phyloP scores from a whole-genome alignment of 139 green algal genomes.

The Coelastrella sp. region DNA sequence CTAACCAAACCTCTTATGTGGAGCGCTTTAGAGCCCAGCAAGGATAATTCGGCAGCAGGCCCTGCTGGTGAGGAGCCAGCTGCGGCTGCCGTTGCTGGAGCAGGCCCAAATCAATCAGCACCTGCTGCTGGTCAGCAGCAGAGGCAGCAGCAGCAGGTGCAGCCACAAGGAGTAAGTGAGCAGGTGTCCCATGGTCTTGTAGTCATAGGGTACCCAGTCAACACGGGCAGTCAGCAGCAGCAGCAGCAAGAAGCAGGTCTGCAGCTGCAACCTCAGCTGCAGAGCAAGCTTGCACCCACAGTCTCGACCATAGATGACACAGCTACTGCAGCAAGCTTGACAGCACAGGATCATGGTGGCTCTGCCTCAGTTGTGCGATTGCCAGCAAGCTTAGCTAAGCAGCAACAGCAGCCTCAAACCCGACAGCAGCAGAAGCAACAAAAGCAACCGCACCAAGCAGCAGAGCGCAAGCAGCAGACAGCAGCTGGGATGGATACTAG shows the following conservation, averaged over 20 bases:
- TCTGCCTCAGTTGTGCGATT: too few species aligned
- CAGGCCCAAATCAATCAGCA: background rate
- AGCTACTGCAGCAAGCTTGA: background rate
- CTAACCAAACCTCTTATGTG: conserved; percentile 58
- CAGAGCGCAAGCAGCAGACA: background rate
- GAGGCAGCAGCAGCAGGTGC: background rate
- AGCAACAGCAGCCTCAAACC: too few species aligned
- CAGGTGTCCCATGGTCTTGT: background rate
- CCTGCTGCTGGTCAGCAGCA: conserved; percentile 10
- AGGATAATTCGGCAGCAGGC: background rate
- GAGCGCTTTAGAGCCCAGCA: conserved; percentile 39
- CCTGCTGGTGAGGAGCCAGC: background rate
- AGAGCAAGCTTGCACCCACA: background rate
- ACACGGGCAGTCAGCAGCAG: background rate
- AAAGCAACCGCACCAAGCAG: background rate
- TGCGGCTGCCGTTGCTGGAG: background rate
- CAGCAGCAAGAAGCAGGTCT: background rate
- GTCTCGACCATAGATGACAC: background rate
- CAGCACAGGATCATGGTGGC: too few species aligned
- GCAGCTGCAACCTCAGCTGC: background rate
- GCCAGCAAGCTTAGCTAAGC: too few species aligned
- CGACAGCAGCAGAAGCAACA: too few species aligned
- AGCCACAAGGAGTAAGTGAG: background rate
- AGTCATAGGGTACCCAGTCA: conserved; percentile 24
- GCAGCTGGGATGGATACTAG: background rate